Evolutionary conservation across 768 basidiomycete genomes (phyloP).

Genomic region (Agaricus blazei): DNA sequence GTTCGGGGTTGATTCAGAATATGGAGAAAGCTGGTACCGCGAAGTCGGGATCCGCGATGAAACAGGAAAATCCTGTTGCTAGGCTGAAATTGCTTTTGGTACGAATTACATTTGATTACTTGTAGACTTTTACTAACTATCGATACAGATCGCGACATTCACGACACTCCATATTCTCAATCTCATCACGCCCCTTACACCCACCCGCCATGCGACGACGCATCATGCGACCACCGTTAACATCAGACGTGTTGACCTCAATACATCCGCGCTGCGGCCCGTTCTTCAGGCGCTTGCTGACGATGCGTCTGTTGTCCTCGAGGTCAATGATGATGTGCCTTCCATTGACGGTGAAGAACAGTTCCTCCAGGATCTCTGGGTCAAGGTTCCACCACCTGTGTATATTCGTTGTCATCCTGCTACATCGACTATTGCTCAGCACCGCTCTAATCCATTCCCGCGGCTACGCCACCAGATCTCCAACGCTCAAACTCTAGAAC

Average conservation of each 20-base stretch:
- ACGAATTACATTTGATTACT: conserved; percentile 19
- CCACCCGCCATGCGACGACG: conserved; percentile 37
- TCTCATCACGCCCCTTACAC: conserved; percentile 86
- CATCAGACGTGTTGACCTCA: conserved; percentile 64
- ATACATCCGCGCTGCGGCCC: conserved; percentile 50
- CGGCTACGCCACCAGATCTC: neutral
- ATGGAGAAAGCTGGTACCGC: conserved; percentile 9
- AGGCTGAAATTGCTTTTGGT: conserved; percentile 86
- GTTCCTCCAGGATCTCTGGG: conserved; percentile 37
- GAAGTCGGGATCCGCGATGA: conserved; percentile 21
- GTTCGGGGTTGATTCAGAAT: conserved; percentile 24
- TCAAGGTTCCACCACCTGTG: conserved; percentile 59
- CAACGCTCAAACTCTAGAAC: neutral
- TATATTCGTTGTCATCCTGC: conserved; percentile 43
- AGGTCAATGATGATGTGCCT: conserved; percentile 4
- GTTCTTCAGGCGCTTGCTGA: conserved; percentile 56
- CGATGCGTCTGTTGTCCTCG: conserved; percentile 18
- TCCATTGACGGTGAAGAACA: conserved; percentile 10
- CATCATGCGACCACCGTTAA: conserved; percentile 17
- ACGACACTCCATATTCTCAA: conserved; percentile 88
- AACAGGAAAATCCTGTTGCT: conserved; percentile 76
- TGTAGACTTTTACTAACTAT: neutral
- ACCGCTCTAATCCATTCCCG: conserved; percentile 1
- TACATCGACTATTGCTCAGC: conserved; percentile 9
- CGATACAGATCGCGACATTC: conserved; percentile 76